Percentiles rank a stretch among this genome's conserved stretches.
Conservation (phyloP, 148 eudicot genomes). For the Spergularia bocconei region DNA sequence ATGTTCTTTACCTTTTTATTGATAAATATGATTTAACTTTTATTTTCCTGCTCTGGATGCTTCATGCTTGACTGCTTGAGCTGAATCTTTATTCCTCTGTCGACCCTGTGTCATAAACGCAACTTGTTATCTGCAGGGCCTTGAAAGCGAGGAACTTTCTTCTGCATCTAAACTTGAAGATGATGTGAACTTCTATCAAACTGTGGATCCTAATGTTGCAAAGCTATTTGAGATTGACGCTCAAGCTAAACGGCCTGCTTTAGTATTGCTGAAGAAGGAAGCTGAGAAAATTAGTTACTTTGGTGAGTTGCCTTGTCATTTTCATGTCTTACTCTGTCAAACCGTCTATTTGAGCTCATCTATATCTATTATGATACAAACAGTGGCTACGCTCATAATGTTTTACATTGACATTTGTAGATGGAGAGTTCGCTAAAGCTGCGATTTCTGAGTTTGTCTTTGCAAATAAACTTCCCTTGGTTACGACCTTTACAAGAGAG, state of each 20-base stretch:
- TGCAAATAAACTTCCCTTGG: slow-evolving; percentile 84
- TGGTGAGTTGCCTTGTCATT: slow-evolving; percentile 42
- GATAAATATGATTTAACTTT: too few relatives aligned
- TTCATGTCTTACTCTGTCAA: not conserved
- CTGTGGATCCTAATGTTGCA: slow-evolving; percentile 68
- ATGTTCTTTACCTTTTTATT: not conserved
- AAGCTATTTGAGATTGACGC: slow-evolving; percentile 72
- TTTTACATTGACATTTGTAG: slow-evolving; percentile 39
- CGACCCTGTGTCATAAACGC: not conserved
- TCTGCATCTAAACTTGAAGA: slow-evolving; percentile 84
- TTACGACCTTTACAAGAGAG: slow-evolving; percentile 73
- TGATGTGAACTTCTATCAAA: slow-evolving; percentile 88
- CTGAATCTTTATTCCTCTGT: not conserved
- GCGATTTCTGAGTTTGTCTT: slow-evolving; percentile 71
- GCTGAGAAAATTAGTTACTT: slow-evolving; percentile 70
- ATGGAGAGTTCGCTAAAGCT: slow-evolving; percentile 63
- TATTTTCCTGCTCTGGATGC: not conserved
- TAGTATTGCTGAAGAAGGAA: slow-evolving; percentile 83
- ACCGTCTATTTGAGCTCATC: not conserved
- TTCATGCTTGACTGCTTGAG: not conserved
- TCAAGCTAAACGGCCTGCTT: slow-evolving; percentile 69
- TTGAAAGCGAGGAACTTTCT: slow-evolving; percentile 75
- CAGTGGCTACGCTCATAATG: slow-evolving; percentile 1
- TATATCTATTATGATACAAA: not conserved
- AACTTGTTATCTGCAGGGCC: slow-evolving; percentile 48